These are phyloP conservation scores for Zygosaccharomyces bailii DNA, from an alignment of 805 yeast genomes.

Conservation along the genomic window DNA sequence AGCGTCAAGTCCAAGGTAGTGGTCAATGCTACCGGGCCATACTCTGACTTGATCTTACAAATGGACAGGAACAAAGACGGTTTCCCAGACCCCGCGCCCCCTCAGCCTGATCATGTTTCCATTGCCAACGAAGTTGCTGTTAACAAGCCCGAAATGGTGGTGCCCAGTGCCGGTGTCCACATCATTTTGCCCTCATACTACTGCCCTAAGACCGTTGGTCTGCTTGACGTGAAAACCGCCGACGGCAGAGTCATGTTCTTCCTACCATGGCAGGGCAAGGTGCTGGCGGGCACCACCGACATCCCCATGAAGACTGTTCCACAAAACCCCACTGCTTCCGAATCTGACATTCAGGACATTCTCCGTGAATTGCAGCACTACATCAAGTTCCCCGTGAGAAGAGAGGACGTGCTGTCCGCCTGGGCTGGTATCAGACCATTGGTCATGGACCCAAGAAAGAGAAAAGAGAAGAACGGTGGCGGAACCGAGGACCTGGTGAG, in stretches of 20 bases:
- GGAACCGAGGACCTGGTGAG: constrained; percentile 88
- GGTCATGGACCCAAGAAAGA: constrained; percentile 71
- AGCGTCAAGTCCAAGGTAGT: constrained; percentile 66
- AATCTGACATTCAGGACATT: constrained; percentile 84
- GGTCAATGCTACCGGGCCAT: constrained; percentile 94
- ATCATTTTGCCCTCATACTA: constrained; percentile 88
- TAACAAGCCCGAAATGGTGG: constrained; percentile 69
- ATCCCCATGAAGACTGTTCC: constrained; percentile 72
- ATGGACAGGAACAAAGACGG: constrained; percentile 77
- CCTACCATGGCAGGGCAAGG: constrained; percentile 97
- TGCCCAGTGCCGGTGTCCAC: constrained; percentile 93
- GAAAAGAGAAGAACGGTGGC: constrained; percentile 42
- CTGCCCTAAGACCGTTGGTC: constrained; percentile 82
- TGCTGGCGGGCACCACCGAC: constrained; percentile 95
- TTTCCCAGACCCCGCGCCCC: constrained; percentile 48
- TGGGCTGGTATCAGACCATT: constrained; percentile 98
- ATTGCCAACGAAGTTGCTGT: constrained; percentile 35
- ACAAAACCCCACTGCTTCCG: constrained; percentile 76
- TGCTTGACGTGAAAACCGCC: constrained; percentile 85
- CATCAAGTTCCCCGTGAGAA: constrained; percentile 79
- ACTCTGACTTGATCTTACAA: constrained; percentile 76
- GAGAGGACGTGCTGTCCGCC: constrained; percentile 89
- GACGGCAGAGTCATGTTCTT: constrained; percentile 97
- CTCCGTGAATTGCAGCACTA: constrained; percentile 85
- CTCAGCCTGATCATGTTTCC: constrained; percentile 18